Base-by-base conservation (phyloP, 2,329 filamentous ascomycete genomes). In the Claviceps sp. region DNA sequence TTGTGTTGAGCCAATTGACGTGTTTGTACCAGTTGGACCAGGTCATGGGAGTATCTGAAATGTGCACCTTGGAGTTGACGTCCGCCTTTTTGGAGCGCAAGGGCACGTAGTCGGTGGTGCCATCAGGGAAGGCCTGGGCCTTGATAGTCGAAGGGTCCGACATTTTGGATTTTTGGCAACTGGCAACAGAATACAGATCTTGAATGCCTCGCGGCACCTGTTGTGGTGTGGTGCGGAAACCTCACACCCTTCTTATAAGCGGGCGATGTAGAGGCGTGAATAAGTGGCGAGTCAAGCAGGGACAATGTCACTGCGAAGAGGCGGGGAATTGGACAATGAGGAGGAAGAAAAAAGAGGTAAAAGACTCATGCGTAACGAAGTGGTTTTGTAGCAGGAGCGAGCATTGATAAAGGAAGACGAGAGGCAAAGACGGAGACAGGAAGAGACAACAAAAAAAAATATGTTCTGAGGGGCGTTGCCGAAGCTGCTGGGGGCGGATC, bases 1-100 rank as follows among this genome's bases (percentile, higher is more conserved):
- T 78, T 56, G 87, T 83, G 68, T 95, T 95, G 59, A 95, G 77
- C 88, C 89, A 95, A 77, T 95, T 89, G 74, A 95, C 78, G 66
- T 95, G 89, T 72, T 90, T 85, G 72, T 89, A 83, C 86, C 87
- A 93, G 74, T 95, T 95, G 62, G 76, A 73, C 69, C 75, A 77
- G 54, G 87, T 95, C 60, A 94, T 83, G 53, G 86, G 85, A 56
- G 80, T 79, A 57, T 94, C 88, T 57, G 87, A 82, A 69, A 95
- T 93, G 70, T 95, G 88, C 63, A 84, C 78, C 73, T 94, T 95
- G 37, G 46, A 5, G 74, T 83, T 73, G 53, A 66, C 44, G 54
- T 82, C 78, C 58, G 70, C 68, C 63, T 70, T 73, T 34, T 55
- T 54, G 51, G 60, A 61, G 47, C 74, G 73, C 46, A 74, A 66